A percentile compares a stretch with the other conserved stretches of the same genome.
phyloP scores from a whole-genome alignment of 306 rosid species.

The Phaseolus lunatus region DNA sequence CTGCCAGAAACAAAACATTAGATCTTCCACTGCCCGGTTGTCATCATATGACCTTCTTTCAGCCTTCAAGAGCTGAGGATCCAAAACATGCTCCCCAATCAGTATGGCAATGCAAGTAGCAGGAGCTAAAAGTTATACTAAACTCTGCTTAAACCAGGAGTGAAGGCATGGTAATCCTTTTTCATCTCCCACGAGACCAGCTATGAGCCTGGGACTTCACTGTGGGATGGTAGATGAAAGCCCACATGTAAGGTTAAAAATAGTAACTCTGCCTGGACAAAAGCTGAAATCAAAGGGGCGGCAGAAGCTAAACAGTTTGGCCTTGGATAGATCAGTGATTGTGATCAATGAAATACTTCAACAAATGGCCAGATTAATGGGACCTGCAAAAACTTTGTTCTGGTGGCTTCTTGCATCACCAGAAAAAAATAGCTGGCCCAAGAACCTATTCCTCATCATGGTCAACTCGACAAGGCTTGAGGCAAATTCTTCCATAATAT shows the following conservation, averaged over 20 bases:
- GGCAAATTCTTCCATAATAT: constrained; percentile 36
- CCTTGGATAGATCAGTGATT: constrained; percentile 25
- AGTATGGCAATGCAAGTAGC: constrained; percentile 22
- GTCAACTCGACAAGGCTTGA: constrained; percentile 41
- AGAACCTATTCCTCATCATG: constrained; percentile 34
- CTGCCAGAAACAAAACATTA: constrained; percentile 25
- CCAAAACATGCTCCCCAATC: constrained; percentile 38
- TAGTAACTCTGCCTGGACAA: constrained; percentile 42
- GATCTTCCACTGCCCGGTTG: constrained; percentile 22
- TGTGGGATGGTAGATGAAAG: constrained; percentile 31
- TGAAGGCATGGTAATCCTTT: constrained; percentile 6
- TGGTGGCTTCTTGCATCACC: constrained; percentile 18
- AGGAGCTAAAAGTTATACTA: constrained; percentile 33
- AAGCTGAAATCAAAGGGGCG: constrained; percentile 38
- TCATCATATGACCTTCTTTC: constrained; percentile 22
- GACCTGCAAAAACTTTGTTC: constrained; percentile 39
- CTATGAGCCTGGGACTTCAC: constrained; percentile 37
- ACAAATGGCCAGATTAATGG: constrained; percentile 37
- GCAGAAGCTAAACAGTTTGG: constrained; percentile 44
- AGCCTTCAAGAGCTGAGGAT: constrained; percentile 40
- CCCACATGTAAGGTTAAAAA: constrained; percentile 37
- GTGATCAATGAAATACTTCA: constrained; percentile 38
- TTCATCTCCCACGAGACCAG: constrained; percentile 30
- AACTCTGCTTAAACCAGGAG: constrained; percentile 30
- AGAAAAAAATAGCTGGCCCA: constrained; percentile 37